Evolutionary conservation across 2,329 filamentous ascomycete species (phyloP), one percentile per base, ranked within the genome.

Genomic region (Colletotrichum liriopes): DNA sequence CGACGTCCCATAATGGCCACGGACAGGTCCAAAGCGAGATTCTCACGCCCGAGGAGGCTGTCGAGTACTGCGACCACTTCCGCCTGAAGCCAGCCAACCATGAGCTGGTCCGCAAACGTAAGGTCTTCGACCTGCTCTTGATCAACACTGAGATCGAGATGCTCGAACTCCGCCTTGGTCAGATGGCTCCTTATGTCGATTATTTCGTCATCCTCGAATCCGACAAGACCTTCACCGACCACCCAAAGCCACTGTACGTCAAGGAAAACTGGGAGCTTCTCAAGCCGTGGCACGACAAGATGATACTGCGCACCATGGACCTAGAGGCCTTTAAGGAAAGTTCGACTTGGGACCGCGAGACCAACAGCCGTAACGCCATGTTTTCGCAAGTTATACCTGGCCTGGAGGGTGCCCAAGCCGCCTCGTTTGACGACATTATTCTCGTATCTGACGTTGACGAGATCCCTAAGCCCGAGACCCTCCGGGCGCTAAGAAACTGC

Each of bases 161-260:
- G 85, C 84, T 92, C 52, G 90, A 93, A 78, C 88, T 93, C 61
- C 88, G 90, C 14, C 82, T 93, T 3, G 85, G 89, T 76, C 88
- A 88, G 3, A 84, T 91, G 20, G 87, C 87, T 67, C 79, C 86
- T 52, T 81, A 87, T 51, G 89, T 92, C 72, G 90, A 93, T 81
- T 91, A 91, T 79, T 93, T 91, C 75, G 83, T 93, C 76, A 85
- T 93, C 45, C 85, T 92, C 63, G 91, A 93, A 80, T 86, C 87
- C 1, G 78, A 81, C n/a, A 85, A 82, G 61, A 91, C 90, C 0
- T 92, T 92, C 75, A 91, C 90, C 16, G 86, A 86, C 45, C 81
- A 80, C 1, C 79, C 84, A 14, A 92, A 92, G 80, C 85, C 87
- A 1, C 82, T 92, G 18, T 78, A 83, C 47, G 83, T 91, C 68